Evolutionary conservation across 2,329 filamentous ascomycete genomes (phyloP).

Genomic region (Pseudophaeomoniella oleicola): DNA sequence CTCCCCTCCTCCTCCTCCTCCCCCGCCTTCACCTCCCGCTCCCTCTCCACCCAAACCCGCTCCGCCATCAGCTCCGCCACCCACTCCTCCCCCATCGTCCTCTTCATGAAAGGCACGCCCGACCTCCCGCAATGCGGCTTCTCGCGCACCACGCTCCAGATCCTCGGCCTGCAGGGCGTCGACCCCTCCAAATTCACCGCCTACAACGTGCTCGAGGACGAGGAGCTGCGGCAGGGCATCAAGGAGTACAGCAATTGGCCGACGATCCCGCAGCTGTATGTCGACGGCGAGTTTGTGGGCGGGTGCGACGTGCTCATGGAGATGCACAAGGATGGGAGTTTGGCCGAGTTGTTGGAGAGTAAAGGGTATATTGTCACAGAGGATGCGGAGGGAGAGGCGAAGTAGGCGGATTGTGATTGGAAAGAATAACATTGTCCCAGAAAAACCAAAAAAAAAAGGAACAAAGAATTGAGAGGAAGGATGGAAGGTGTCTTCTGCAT

Average conservation of each 20-base stretch:
- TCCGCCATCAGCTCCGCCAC: slow-evolving; percentile 85
- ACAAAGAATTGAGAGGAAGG: too few species aligned
- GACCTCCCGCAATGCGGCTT: slow-evolving; percentile 95
- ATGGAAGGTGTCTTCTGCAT: too few species aligned
- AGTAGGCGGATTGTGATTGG: neutral
- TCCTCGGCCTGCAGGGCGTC: slow-evolving; percentile 85
- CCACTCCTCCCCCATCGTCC: slow-evolving; percentile 72
- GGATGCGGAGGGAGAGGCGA: slow-evolving; percentile 23
- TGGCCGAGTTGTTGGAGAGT: slow-evolving; percentile 83
- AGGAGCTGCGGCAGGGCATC: slow-evolving; percentile 76
- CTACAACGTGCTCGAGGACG: slow-evolving; percentile 90
- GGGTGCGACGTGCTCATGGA: slow-evolving; percentile 95
- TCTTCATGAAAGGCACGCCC: slow-evolving; percentile 99
- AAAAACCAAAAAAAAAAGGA: too few species aligned
- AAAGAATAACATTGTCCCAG: too few species aligned
- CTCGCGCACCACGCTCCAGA: slow-evolving; percentile 87
- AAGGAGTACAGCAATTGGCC: slow-evolving; percentile 99
- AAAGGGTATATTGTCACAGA: slow-evolving; percentile 68
- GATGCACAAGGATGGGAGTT: slow-evolving; percentile 92
- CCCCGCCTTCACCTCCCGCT: neutral
- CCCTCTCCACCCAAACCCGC: slow-evolving; percentile 38
- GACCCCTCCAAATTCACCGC: slow-evolving; percentile 94
- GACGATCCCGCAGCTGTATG: slow-evolving; percentile 91
- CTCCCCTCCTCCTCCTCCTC: neutral
- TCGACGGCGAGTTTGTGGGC: slow-evolving; percentile 89